Base-by-base conservation (phyloP, 1,284 basidiomycete genomes). In the Marasmius fiardii region DNA sequence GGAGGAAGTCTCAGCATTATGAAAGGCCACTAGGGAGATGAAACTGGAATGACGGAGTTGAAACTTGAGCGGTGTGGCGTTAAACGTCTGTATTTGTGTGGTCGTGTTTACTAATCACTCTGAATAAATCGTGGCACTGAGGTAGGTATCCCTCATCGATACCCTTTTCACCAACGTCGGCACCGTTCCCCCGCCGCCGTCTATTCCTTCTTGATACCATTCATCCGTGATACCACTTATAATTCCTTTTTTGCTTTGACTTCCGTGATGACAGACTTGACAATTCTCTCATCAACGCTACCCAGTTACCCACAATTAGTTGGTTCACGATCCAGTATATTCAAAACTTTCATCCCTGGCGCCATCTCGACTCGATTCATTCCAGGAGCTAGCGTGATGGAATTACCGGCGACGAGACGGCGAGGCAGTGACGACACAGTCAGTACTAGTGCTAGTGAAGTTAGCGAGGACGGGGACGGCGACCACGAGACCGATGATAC, bases 231-330 rank as follows among this genome's bases (percentile, higher is more conserved):
- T 41, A 41, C 39, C 39, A 41, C 16, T 20, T 41, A 7, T 20
- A 10, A 7, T 41, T 41, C 20, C 7, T 41, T 21, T 21, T n/a
- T 35, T 37, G n/a, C 49, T 18, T 7, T 23, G 39, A 18, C 28
- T 52, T 21, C 28, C 53, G 45, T 5, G 28, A 61, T 61, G 59
- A 44, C 59, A 14, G 59, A 61, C 44, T 51, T 61, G 24, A 61
- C 59, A 28, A 52, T 61, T 20, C 59, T 61, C 37, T 56, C 55
- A 7, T 51, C 57, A 14, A 33, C 51, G 34, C n/a, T n/a, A n/a
- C 47, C 54, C 41, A 43, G 54, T n/a, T 55, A 61, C 43, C 59
- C 57, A n/a, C 44, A 52, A 41, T 47, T 34, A 7, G 33, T 33
- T 16, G 57, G 45, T 24, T 55, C 57, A 33, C 51, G 54, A 34